Evolutionary conservation across 805 yeast species (phyloP), one percentile per base, ranked within the genome.

Genomic region (Saccharomycopsis sp.): DNA sequence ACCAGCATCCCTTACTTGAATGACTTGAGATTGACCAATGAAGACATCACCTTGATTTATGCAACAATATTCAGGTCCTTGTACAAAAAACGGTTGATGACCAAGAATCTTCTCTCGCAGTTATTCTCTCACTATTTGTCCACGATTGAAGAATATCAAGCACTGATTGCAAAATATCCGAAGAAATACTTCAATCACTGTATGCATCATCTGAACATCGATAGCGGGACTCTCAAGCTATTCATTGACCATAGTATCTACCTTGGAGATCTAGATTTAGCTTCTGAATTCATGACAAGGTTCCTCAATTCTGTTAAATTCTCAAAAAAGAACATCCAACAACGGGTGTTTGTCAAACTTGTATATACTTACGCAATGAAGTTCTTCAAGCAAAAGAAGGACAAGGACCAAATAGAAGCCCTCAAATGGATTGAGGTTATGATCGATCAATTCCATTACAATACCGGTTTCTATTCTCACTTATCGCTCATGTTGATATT

Each of bases 371-470:
- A 44, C 21, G 18, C 48, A 16, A 16, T 16, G 18, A 18, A 44
- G 48, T 44, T 16, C 16, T 44, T 44, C 48, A 44, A 44, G 48
- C 48, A 44, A 16, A 44, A 44, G 48, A 44, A 18, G 7, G 48
- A 44, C 18, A 12, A 44, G 8, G 18, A 44, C 21, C 48, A 44
- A 44, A n/a, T 16, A n/a, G 48, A 44, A 20, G 48, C 48, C 7
- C 48, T 44, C 16, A 44, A 44, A 44, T 44, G 48, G 48, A 44
- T 44, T 16, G 48, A 44, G 48, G 21, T 44, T 44, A 44, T 44
- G 48, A 18, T 44, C 4, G 48, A 44, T 18, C 21, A 44, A 18
- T 44, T 44, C 12, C 48, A 44, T 44, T 44, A 44, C 12, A 44
- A 44, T 18, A n/a, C 48, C 7, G 48, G 21, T 7, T 44, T 44